A percentile compares a stretch with the other conserved stretches of the same genome.
Conservation (phyloP, 2,329 filamentous ascomycete genomes). For the Penicillium sp. region DNA sequence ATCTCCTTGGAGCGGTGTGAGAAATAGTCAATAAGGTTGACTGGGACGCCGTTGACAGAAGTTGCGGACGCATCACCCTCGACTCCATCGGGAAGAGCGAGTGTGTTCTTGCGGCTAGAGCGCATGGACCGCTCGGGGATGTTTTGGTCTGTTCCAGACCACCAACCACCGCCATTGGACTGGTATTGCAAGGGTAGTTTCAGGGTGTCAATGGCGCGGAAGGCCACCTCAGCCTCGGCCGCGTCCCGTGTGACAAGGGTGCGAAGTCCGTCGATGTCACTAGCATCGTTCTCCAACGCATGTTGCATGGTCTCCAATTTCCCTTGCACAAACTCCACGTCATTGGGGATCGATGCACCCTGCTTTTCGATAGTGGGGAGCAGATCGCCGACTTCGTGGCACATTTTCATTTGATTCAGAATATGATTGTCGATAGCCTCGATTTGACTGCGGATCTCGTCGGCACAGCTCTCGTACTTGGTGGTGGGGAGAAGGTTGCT, state of each 20-base stretch:
- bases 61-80: conserved; percentile 43
- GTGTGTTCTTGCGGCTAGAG: conserved; percentile 44
- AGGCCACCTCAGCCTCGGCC: conserved; percentile 69
- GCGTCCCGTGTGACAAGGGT: conserved; percentile 64
- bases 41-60: conserved; percentile 53
- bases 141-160: conserved; percentile 42
- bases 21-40: conserved; percentile 66
- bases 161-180: conserved; percentile 47
- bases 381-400: conserved; percentile 74
- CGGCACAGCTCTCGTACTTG: conserved; percentile 85
- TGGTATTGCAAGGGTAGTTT: conserved; percentile 68
- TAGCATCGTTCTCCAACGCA: conserved; percentile 63
- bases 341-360: conserved; percentile 64
- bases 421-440: conserved; percentile 78
- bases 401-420: conserved; percentile 70
- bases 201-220: conserved; percentile 73
- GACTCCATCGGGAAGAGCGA: conserved; percentile 51
- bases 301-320: conserved; percentile 65
- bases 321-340: conserved; percentile 64
- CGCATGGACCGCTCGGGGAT: conserved; percentile 41
- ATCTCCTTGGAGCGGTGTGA: conserved; percentile 65
- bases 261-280: conserved; percentile 59
- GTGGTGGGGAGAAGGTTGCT: conserved; percentile 81
- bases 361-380: conserved; percentile 64
- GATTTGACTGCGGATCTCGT: conserved; percentile 77